Conservation (phyloP, 805 yeast genomes). For the Candida corydali region DNA sequence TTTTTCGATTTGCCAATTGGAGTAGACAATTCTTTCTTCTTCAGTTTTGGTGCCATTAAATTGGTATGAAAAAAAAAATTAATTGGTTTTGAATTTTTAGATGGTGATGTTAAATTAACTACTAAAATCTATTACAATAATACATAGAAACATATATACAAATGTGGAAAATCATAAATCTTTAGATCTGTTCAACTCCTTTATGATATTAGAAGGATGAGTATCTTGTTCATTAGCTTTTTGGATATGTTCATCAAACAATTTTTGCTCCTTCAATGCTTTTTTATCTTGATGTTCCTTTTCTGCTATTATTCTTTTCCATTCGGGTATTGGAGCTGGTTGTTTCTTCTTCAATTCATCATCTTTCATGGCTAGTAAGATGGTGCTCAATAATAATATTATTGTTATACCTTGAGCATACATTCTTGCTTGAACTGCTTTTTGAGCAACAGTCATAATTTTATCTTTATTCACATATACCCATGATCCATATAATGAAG, state of each 20-base stretch:
- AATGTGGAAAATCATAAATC: neutral
- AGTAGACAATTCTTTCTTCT: constrained; percentile 6
- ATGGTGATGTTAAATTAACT: neutral
- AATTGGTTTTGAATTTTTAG: neutral
- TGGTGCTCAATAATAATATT: constrained; percentile 61
- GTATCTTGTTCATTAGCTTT: constrained; percentile 3
- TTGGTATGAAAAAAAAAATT: neutral
- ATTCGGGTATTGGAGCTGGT: constrained; percentile 33
- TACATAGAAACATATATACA: neutral
- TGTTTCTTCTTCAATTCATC: constrained; percentile 43
- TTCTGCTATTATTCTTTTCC: constrained; percentile 29
- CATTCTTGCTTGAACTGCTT: constrained; percentile 85
- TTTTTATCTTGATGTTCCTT: constrained; percentile 17
- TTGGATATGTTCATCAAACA: constrained; percentile 1
- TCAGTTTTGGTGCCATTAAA: constrained; percentile 9
- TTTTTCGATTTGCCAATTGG: constrained; percentile 43
- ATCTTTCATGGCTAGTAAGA: constrained; percentile 63
- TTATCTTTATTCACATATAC: constrained; percentile 66
- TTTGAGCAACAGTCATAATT: constrained; percentile 70
- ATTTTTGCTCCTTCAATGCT: constrained; percentile 4
- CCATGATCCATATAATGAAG: constrained; percentile 64
- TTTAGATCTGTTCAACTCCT: constrained; percentile 2
- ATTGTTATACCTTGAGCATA: constrained; percentile 85
- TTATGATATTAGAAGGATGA: constrained; percentile 2
- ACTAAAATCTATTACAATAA: neutral